Percentiles rank a stretch among this genome's conserved stretches.
These are phyloP conservation scores for Endocalyx cinctus DNA, from an alignment of 2,329 filamentous ascomycete species.

Conservation along the genomic window DNA sequence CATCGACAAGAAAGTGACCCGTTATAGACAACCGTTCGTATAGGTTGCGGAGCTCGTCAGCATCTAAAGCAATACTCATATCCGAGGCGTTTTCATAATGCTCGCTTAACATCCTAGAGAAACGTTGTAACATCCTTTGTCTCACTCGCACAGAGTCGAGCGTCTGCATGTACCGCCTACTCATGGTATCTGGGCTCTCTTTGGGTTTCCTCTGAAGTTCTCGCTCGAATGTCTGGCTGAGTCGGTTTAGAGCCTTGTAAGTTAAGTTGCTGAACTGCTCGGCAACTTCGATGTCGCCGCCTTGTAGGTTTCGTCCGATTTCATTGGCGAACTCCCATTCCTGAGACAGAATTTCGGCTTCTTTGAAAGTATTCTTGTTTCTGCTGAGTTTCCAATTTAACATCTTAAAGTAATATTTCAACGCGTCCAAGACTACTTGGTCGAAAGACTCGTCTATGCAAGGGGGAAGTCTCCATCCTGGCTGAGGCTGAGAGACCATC, in stretches of 20 bases:
- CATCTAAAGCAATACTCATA: slow-evolving; percentile 74
- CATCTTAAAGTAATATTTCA: slow-evolving; percentile 99
- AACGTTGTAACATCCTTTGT: slow-evolving; percentile 93
- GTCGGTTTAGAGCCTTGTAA: slow-evolving; percentile 81
- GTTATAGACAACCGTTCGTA: slow-evolving; percentile 76
- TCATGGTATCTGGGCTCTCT: slow-evolving; percentile 83
- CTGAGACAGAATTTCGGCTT: slow-evolving; percentile 93
- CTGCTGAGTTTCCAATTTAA: slow-evolving; percentile 95
- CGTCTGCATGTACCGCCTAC: slow-evolving; percentile 93
- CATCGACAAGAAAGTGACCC: slow-evolving; percentile 83
- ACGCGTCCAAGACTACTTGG: slow-evolving; percentile 80
- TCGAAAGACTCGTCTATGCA: slow-evolving; percentile 98
- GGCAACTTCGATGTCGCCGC: slow-evolving; percentile 92
- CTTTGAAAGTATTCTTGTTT: slow-evolving; percentile 99
- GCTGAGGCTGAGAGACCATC: slow-evolving; percentile 76
- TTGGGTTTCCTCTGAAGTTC: slow-evolving; percentile 82
- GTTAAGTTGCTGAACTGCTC: slow-evolving; percentile 96
- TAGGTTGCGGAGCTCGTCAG: slow-evolving; percentile 67
- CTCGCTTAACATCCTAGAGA: slow-evolving; percentile 84
- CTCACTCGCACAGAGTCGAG: slow-evolving; percentile 93
- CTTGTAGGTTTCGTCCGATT: slow-evolving; percentile 84
- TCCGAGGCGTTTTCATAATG: slow-evolving; percentile 96
- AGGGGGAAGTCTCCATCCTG: slow-evolving; percentile 90
- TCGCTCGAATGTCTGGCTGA: slow-evolving; percentile 87
- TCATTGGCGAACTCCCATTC: slow-evolving; percentile 98